Percentiles rank a stretch among this genome's conserved stretches.
Conservation (phyloP, 768 basidiomycete species). For the Boletus huronensis region DNA sequence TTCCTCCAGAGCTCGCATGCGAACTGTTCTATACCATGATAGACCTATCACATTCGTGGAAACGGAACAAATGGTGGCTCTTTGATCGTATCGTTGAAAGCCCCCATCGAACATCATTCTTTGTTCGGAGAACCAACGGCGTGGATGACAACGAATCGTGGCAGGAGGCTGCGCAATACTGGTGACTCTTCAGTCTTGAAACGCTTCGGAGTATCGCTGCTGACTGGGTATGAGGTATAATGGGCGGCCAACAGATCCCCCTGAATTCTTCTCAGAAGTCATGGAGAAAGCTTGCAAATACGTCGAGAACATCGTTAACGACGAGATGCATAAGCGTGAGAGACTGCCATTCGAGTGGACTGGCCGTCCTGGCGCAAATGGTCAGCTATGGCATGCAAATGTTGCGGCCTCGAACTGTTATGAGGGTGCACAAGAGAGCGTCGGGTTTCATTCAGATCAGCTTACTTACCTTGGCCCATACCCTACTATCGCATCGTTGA, state of each 20-base stretch:
- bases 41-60: constrained; percentile 58
- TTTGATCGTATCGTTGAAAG: constrained; percentile 80
- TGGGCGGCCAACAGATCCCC: constrained; percentile 57
- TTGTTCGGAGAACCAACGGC: constrained; percentile 50
- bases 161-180: constrained; percentile 73
- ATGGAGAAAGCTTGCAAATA: constrained; percentile 81
- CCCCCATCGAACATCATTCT: constrained; percentile 81
- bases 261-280: constrained; percentile 52
- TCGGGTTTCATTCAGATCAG: constrained; percentile 81
- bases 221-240: constrained; percentile 61
- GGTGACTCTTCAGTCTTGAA: constrained; percentile 42
- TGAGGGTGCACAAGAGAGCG: constrained; percentile 74
- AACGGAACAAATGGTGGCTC: constrained; percentile 80
- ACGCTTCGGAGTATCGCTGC: neutral
- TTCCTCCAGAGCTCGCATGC: constrained; percentile 75
- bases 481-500: constrained; percentile 81
- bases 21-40: constrained; percentile 72
- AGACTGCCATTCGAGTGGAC: constrained; percentile 70
- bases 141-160: constrained; percentile 47
- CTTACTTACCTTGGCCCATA: constrained; percentile 80
- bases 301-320: constrained; percentile 67
- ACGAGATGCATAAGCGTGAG: constrained; percentile 58
- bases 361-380: constrained; percentile 24
- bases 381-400: constrained; percentile 66
- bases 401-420: constrained; percentile 87